Evolutionary conservation across 257 asterid species (phyloP), one percentile per base, ranked within the genome.

Genomic region (Nicotiana attenuata): DNA sequence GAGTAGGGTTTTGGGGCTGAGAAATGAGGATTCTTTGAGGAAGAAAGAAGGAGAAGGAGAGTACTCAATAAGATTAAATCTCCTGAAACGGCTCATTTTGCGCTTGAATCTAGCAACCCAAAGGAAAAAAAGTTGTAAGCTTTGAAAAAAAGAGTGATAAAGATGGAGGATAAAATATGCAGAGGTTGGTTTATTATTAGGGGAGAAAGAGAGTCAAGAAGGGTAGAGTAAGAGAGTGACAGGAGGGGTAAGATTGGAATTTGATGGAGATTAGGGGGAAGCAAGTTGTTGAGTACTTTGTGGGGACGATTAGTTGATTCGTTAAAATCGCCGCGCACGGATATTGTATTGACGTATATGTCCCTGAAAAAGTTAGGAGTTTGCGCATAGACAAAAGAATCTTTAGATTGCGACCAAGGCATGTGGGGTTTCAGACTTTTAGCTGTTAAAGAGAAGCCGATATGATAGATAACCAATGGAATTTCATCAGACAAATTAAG

Each of bases 41-140:
- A 84, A 83, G 82, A 78, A 81, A 4, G 87, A 81, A 45, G 98
- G 78, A 22, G 35, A 47, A 14, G 61, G 89, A 3, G 92, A 71
- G 81, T 83, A 87, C 22, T 95, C 91, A 5, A 92, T 67, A 33
- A 92, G 64, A 71, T 92, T 92, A 83, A 88, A 91, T 88, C 97
- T 87, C 73, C 91, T 86, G 84, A 85, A 85, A 78, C 95, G 68
- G 65, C 92, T 90, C 98, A 91, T 92, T 66, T 41, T 83, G 85
- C 57, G 80, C 28, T 84, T 68, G 68, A 82, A 22, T 52, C 81
- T 4, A 68, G 77, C 22, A 22, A 69, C n/a, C 10, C 3, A 33
- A 71, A 14, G 1, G 82, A 63, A 61, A 47, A 47, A 24, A 26
- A 26, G 63, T 7, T 80, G 55, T 56, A 33, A 26, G 16, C 79